Percentiles rank a stretch among this genome's conserved stretches.
phyloP scores from a whole-genome alignment of 148 eudicot genomes.

The Nepenthes mirabilis region DNA sequence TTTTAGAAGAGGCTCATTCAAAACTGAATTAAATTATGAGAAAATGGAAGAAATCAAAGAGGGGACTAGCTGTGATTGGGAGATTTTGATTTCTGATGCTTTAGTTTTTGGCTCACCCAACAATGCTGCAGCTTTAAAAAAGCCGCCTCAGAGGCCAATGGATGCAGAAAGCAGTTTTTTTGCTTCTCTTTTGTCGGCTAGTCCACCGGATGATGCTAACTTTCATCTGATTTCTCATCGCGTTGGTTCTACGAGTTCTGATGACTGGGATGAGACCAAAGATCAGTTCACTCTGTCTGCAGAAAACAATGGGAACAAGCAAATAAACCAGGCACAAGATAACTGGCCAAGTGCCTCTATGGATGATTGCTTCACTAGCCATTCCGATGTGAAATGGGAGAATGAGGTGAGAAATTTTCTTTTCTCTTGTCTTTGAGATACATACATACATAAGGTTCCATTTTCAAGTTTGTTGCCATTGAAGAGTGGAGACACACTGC shows the following conservation, averaged over 20 bases:
- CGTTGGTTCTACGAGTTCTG: conserved; percentile 10
- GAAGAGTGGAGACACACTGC: too few relatives aligned
- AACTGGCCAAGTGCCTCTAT: conserved; percentile 19
- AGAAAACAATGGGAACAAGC: conserved; percentile 23
- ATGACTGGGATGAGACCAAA: conserved; percentile 20
- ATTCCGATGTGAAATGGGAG: conserved; percentile 22
- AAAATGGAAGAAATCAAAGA: conserved; percentile 32
- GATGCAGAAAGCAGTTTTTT: conserved; percentile 31
- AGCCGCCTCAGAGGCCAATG: conserved; percentile 22
- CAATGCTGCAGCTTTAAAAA: conserved; percentile 22
- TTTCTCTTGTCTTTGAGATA: neutral
- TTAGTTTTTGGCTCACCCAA: conserved; percentile 54
- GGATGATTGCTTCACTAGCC: conserved; percentile 18
- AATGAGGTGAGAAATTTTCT: conserved; percentile 41
- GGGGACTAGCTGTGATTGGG: conserved; percentile 48
- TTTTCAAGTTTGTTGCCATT: neutral
- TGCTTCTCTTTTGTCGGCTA: conserved; percentile 23
- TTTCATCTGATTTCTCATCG: conserved; percentile 13
- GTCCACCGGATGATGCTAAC: conserved; percentile 13
- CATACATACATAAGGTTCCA: neutral
- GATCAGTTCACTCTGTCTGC: conserved; percentile 23
- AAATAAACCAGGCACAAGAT: conserved; percentile 20
- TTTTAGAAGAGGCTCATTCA: conserved; percentile 18
- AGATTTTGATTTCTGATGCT: conserved; percentile 43
- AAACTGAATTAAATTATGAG: conserved; percentile 19